Percentiles rank a stretch among this genome's conserved stretches.
phyloP scores from a whole-genome alignment of 768 basidiomycete species.

The Nidularia pulvinata region DNA sequence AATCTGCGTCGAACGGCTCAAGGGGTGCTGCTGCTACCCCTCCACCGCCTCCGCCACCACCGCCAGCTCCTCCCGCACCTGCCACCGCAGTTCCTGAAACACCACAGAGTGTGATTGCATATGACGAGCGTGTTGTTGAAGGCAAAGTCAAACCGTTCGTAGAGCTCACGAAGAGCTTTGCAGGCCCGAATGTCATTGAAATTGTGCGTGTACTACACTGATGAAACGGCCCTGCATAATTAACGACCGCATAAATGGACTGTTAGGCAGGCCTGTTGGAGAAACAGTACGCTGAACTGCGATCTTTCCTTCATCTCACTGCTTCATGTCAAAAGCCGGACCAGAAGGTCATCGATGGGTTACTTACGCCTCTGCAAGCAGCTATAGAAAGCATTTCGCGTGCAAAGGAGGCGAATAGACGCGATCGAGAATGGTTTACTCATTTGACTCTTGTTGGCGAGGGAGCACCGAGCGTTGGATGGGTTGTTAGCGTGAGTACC shows the following conservation, averaged over 20 bases:
- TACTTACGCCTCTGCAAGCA: conserved; percentile 69
- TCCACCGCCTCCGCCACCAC: conserved; percentile 23
- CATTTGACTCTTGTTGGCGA: conserved; percentile 85
- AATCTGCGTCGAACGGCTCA: too few species aligned
- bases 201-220: conserved; percentile 52
- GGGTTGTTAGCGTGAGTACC: conserved; percentile 79
- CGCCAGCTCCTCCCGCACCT: conserved; percentile 29
- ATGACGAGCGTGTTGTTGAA: conserved; percentile 71
- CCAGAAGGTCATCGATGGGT: conserved; percentile 47
- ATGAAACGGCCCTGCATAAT: background rate
- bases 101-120: conserved; percentile 69
- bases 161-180: conserved; percentile 69
- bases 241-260: background rate
- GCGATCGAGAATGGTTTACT: conserved; percentile 80
- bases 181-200: conserved; percentile 68
- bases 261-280: conserved; percentile 68
- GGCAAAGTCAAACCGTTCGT: conserved; percentile 76
- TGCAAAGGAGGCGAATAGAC: conserved; percentile 78
- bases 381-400: conserved; percentile 78
- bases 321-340: conserved; percentile 82
- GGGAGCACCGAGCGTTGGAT: conserved; percentile 79
- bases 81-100: conserved; percentile 30
- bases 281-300: conserved; percentile 65
- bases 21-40: conserved; percentile 18
- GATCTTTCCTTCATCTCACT: conserved; percentile 65